Base-by-base conservation (phyloP, 345 rosid species). In the Nephelium lappaceum region DNA sequence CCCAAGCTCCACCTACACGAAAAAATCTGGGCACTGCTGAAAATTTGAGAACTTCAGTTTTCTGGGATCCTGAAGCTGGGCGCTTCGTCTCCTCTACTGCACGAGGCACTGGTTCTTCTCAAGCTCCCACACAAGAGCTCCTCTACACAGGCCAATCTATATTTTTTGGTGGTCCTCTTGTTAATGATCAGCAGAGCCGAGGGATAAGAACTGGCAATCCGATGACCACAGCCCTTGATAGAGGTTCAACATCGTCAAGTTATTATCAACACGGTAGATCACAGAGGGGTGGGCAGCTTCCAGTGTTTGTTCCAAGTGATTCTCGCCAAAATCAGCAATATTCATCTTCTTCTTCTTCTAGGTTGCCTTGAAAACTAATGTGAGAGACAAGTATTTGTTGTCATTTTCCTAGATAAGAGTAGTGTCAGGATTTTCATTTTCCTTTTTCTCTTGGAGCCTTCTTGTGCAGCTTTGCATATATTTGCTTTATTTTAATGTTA, bases 1-100 rank as follows among this genome's bases (percentile, higher is more conserved):
- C 85, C 6, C 83, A 39, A 36, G 39, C 67, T 80, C 88, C 67
- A 77, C 88, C 88, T 16, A n/a, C 38, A 49, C 80, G 93, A 82
- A 86, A 83, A 70, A 84, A 84, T 77, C n/a, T 53, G 7, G 79
- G 85, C 45, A 49, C 74, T 23, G 51, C 77, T 57, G 91, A 88
- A 79, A 87, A 68, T 77, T 63, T 80, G 9, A 87, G 88, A 79
- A 85, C 82, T 72, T 86, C 93, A 9, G 95, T 95, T 7, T 85
- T 89, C 72, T 93, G 98, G 98, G 95, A 95, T 85, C 95, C 84
- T 62, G 94, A 92, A 83, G 98, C 98, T 3, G 95, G 94, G 69
- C 90, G 94, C 71, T 95, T 92, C 15, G 91, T 92, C 38, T 89
- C 95, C 36, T 86, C 95, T 0, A 85, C 91, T 24, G 58, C 86